These are phyloP conservation scores for Xylariales sp. DNA, from an alignment of 2,329 filamentous ascomycete species.

Conservation along the genomic window DNA sequence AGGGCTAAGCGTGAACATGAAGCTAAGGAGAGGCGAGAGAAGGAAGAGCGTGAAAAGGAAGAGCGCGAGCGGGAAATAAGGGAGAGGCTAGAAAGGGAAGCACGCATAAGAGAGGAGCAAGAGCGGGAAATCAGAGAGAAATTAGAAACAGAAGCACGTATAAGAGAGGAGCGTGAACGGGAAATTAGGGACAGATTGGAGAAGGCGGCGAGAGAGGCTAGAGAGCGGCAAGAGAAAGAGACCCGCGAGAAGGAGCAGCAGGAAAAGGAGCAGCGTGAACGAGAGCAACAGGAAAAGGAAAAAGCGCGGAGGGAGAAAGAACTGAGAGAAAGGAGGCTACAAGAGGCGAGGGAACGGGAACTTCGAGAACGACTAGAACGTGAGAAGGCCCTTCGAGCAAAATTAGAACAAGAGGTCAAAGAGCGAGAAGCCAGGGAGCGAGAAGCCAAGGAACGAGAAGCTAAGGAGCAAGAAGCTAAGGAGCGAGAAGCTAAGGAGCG, in stretches of 20 bases:
- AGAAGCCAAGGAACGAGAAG: conserved; percentile 45
- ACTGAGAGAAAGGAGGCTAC: conserved; percentile 33
- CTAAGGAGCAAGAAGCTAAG: conserved; percentile 35
- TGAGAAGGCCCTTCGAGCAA: conserved; percentile 38
- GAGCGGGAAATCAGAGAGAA: conserved; percentile 52
- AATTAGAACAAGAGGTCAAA: conserved; percentile 38
- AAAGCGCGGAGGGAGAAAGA: conserved; percentile 51
- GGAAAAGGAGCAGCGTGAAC: conserved; percentile 53
- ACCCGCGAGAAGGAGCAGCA: conserved; percentile 41
- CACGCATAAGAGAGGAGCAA: conserved; percentile 56
- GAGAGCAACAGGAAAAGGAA: conserved; percentile 51
- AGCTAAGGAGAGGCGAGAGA: conserved; percentile 53
- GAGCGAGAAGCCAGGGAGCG: conserved; percentile 49
- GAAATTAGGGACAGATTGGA: conserved; percentile 50
- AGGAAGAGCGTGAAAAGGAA: conserved; percentile 51
- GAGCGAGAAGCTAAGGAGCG: conserved; percentile 35
- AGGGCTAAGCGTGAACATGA: conserved; percentile 48
- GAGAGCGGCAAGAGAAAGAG: conserved; percentile 55
- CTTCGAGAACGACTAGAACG: conserved; percentile 38
- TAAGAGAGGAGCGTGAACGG: conserved; percentile 51
- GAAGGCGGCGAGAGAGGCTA: conserved; percentile 51
- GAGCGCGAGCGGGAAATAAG: conserved; percentile 48
- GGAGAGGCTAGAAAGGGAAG: conserved; percentile 56
- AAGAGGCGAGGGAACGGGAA: conserved; percentile 55
- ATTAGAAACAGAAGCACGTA: conserved; percentile 45